phyloP scores from a whole-genome alignment of 345 rosid genomes.

The Aquilaria yunnanensis region DNA sequence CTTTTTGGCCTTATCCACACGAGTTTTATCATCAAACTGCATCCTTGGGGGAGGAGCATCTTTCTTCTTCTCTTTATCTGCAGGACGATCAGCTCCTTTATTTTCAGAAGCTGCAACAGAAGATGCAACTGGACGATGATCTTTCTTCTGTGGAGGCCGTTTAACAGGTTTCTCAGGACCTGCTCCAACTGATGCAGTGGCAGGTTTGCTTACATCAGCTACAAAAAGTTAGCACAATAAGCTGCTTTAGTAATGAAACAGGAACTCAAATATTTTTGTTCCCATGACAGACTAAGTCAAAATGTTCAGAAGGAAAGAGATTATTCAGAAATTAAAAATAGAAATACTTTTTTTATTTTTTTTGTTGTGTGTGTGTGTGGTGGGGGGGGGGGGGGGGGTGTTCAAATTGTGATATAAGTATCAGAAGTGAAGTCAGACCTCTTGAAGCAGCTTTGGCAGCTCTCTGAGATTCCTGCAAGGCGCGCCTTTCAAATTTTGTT shows the following conservation, averaged over 20 bases:
- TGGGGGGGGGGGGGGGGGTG: no score
- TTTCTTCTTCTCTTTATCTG: conserved; percentile 63
- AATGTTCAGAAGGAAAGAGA: neutral
- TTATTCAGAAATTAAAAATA: no score
- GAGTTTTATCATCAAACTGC: conserved; percentile 72
- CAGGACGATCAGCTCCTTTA: conserved; percentile 32
- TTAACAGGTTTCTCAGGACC: conserved; percentile 35
- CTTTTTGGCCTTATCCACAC: conserved; percentile 73
- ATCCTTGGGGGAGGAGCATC: conserved; percentile 61
- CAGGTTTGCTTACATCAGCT: conserved; percentile 42
- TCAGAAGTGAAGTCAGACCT: conserved; percentile 22
- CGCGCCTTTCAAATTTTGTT: conserved; percentile 68
- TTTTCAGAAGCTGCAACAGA: conserved; percentile 43
- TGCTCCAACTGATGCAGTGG: conserved; percentile 24
- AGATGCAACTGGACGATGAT: conserved; percentile 28
- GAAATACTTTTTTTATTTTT: no score
- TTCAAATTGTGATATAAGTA: no score
- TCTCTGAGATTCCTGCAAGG: conserved; percentile 62
- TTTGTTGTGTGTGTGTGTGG: no score
- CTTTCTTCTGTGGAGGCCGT: conserved; percentile 49
- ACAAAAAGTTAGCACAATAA: conserved; percentile 12
- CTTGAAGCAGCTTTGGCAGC: conserved; percentile 54
- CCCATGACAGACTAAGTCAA: neutral
- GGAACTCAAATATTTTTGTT: neutral
- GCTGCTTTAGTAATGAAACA: neutral